These are phyloP conservation scores for Tricholoma sp. DNA, from an alignment of 768 basidiomycete species.

Conservation along the genomic window DNA sequence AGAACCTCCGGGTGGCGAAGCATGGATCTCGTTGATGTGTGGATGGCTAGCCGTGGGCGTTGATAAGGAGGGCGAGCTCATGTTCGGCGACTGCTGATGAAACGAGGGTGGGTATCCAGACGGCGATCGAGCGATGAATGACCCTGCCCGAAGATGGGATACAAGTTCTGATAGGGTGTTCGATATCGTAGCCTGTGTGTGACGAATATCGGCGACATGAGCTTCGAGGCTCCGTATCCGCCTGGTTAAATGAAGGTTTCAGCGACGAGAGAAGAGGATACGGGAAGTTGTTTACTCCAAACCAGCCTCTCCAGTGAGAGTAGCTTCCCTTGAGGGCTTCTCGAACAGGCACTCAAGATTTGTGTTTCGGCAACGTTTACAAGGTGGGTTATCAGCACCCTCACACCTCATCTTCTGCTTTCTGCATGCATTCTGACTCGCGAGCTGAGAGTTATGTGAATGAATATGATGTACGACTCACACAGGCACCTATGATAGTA, in stretches of 20 bases:
- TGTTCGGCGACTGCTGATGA: slow-evolving; percentile 59
- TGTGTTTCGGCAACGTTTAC: slow-evolving; percentile 85
- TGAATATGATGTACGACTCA: slow-evolving; percentile 30
- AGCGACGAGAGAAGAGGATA: slow-evolving; percentile 12
- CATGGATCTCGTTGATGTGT: slow-evolving; percentile 35
- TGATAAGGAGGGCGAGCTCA: slow-evolving; percentile 54
- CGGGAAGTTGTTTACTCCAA: slow-evolving; percentile 58
- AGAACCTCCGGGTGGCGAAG: slow-evolving; percentile 31
- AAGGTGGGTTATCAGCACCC: slow-evolving; percentile 96
- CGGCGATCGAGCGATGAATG: slow-evolving; percentile 55
- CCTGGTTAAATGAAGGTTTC: slow-evolving; percentile 35
- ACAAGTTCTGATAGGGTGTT: slow-evolving; percentile 78
- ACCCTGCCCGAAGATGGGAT: slow-evolving; percentile 61
- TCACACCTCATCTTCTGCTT: slow-evolving; percentile 98
- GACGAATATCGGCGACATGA: slow-evolving; percentile 80
- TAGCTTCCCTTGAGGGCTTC: slow-evolving; percentile 85
- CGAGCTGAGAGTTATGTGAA: slow-evolving; percentile 8
- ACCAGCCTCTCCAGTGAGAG: slow-evolving; percentile 83
- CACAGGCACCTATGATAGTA: slow-evolving; percentile 64
- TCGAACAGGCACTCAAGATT: slow-evolving; percentile 93
- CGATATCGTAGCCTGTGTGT: slow-evolving; percentile 70
- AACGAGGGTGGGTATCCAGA: slow-evolving; percentile 52
- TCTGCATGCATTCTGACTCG: slow-evolving; percentile 80
- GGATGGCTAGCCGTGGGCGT: slow-evolving; percentile 42
- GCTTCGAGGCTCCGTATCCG: slow-evolving; percentile 86